Evolutionary conservation across 208 protist genomes (phyloP), one percentile per base, ranked within the genome.

Genomic region (Wallacemonas sp.): DNA sequence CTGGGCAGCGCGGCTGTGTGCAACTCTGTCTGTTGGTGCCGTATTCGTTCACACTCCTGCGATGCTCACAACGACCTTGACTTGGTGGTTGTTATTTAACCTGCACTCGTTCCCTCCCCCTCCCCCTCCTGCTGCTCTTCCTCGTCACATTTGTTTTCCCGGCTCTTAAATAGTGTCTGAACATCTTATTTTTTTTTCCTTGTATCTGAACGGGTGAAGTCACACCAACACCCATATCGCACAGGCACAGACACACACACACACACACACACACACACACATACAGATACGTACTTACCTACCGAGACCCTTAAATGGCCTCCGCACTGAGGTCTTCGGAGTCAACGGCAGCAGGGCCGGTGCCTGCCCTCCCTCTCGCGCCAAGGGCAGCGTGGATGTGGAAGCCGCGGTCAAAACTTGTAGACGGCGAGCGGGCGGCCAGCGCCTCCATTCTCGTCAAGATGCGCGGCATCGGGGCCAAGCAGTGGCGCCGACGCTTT

Each of bases 391-490:
- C 76, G 39, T 91, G 85, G 85, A 85, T 87, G 85, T 87, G 81
- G 85, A 91, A 91, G 69, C 81, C 85, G 11, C 76, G 80, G 18
- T 90, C 84, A 0, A 86, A 80, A 42, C 65, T 80, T 22, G 44
- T 73, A 29, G 69, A 74, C 61, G 62, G 57, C 16, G 65, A 77
- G 26, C 67, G 66, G 33, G 20, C 67, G 31, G 50, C 62, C 20
- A 65, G 49, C 29, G 44, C 65, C 3, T 57, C 67, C 26, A 74
- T 65, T 2, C 70, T 84, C 42, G 59, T 82, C 36, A 74, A 72
- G 39, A 46, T 86, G 8, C 76, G 84, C 26, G 57, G 76, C 57
- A 54, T 86, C 48, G 81, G 85, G 5, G 81, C 81, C 2, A 65
- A 67, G 20, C 61, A 77, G 31, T 91, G 85, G 85, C 74, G 81